Base-by-base conservation (phyloP, 2,329 filamentous ascomycete genomes). In the Diplodia corticola region DNA sequence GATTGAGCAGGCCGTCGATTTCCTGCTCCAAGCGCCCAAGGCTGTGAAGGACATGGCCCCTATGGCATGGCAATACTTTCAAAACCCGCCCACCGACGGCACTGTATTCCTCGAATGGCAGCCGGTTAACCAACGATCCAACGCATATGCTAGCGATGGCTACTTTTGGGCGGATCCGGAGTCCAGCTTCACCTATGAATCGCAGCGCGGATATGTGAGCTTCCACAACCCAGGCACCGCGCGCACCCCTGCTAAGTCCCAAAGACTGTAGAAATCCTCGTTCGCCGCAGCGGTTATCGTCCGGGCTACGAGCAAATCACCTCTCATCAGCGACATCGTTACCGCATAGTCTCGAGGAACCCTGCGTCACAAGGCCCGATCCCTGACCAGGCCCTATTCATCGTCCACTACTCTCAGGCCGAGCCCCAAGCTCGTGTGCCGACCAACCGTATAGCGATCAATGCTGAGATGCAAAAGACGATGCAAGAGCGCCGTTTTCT, bases 21-120 rank as follows among this genome's bases (percentile, higher is more conserved):
- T 92, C 84, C 86, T 98, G 68, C 84, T 93, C 74, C 87, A 89
- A 73, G 93, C 93, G 46, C 92, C 93, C 9, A 90, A 91, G 74
- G 90, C 97, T 69, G 90, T 93, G 71, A 91, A 92, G 77, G 90
- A 96, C 74, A 84, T 89, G 69, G 89, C 93, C 57, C 88, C 94
- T 2, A 93, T 99, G 84, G 91, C 90, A 79, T 99, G 94, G 94
- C 93, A 91, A 53, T 97, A 94, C 77, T 86, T 98, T 66, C 88
- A 95, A 72, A 86, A 88, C 63, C 94, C 94, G 12, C 85, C 77
- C 17, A 71, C 85, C 63, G 92, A 96, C 78, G 93, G 93, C 65
- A 90, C 89, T 9, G 86, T 97, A 51, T 86, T 95, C 75, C 83
- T 98, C 69, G 90, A 91, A 63, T 98, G 94, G 94, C 93, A 97